These are phyloP conservation scores for Carex arenaria DNA, from an alignment of 202 grass and related monocot species.

Conservation along the genomic window DNA sequence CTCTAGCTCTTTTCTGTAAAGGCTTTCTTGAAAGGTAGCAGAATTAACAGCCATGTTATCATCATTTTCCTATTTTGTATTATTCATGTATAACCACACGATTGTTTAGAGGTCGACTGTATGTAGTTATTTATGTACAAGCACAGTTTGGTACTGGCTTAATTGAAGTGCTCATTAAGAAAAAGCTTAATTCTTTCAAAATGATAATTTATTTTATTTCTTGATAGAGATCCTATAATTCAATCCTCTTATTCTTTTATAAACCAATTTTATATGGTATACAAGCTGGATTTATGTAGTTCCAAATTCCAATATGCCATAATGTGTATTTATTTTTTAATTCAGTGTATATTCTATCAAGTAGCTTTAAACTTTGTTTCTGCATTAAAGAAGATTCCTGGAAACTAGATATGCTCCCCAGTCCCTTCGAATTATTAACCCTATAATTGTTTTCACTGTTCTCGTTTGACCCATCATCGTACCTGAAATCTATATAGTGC, in stretches of 20 bases:
- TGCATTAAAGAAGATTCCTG: background rate
- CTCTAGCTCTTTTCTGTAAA: conserved; percentile 25
- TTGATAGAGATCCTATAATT: background rate
- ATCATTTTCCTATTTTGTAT: conserved; percentile 15
- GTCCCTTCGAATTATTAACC: background rate
- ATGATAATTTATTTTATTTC: background rate
- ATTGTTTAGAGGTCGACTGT: conserved; percentile 12
- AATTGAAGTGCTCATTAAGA: background rate
- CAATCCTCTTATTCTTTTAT: background rate
- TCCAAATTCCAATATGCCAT: background rate
- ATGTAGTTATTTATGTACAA: conserved; percentile 17
- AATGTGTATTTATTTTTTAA: background rate
- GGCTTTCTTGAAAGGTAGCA: conserved; percentile 31
- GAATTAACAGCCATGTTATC: conserved; percentile 13
- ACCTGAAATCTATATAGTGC: background rate
- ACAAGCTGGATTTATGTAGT: background rate
- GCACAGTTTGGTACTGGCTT: conserved; percentile 15
- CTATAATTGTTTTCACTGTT: background rate
- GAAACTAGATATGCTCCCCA: background rate
- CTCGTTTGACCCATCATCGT: background rate
- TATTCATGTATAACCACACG: conserved; percentile 23
- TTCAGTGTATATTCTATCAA: background rate
- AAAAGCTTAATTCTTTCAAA: conserved; percentile 9
- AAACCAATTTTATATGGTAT: background rate
- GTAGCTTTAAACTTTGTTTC: background rate